A percentile compares a stretch with the other conserved stretches of the same genome.
phyloP scores from a whole-genome alignment of 768 basidiomycete species.

The Termitomyces sp. region DNA sequence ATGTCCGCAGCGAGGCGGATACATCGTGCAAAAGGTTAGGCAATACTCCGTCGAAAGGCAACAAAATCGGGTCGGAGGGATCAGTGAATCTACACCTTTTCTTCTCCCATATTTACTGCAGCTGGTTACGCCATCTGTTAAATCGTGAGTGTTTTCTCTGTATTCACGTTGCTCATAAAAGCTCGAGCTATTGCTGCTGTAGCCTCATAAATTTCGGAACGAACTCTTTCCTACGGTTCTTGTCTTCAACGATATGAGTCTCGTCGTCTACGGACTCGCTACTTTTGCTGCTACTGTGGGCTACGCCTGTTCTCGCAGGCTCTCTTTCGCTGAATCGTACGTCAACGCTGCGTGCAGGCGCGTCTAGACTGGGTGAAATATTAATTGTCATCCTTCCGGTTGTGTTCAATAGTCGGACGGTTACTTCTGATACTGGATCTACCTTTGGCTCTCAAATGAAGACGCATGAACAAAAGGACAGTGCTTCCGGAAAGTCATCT shows the following conservation, averaged over 20 bases:
- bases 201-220: neutral
- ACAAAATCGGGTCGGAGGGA: neutral
- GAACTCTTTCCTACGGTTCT: conserved; percentile 34
- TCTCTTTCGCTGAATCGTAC: conserved; percentile 22
- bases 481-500: neutral
- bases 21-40: conserved; percentile 15
- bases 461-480: neutral
- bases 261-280: conserved; percentile 51
- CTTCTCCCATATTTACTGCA: neutral
- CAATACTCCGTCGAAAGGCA: neutral
- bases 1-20: conserved; percentile 20
- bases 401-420: conserved; percentile 7
- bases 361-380: neutral
- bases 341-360: conserved; percentile 12
- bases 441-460: neutral
- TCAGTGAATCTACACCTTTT: neutral
- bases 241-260: conserved; percentile 42
- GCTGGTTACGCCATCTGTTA: neutral
- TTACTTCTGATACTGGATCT: conserved; percentile 5
- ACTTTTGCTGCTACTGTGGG: conserved; percentile 57
- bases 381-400: neutral
- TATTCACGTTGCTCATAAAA: neutral
- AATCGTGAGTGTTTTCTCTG: neutral
- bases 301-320: conserved; percentile 47
- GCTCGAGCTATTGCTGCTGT: neutral